Evolutionary conservation across 257 asterid genomes (phyloP), one percentile per base, ranked within the genome.

Genomic region (Leptodermis oblonga): DNA sequence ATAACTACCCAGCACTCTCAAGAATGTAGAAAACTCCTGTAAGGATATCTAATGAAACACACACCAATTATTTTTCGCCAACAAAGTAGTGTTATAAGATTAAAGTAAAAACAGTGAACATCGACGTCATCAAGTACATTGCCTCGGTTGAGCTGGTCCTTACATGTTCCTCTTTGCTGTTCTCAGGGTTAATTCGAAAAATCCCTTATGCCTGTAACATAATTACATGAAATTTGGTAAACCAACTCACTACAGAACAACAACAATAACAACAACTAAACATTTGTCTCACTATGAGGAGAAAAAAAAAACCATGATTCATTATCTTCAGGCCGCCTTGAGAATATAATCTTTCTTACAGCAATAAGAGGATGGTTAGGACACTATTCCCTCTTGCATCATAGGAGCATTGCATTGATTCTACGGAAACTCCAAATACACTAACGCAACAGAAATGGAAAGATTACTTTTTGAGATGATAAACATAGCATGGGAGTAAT

Each of bases 1-100:
- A 80, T 93, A 93, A 79, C 99, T 87, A 65, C 99, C 97, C 63
- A 93, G 89, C 70, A 93, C 99, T 85, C 96, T 82, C 85, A 93
- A 77, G 70, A 88, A 90, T 67, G 96, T 84, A 33, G 96, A 95
- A 64, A 93, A 90, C 77, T 90, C 99, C 99, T 93, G 93, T 76
- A 86, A 64, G 69, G 42, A 28, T 46, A 65, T 22, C 36, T 37
- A n/a, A n/a, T n/a, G n/a, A n/a, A n/a, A n/a, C n/a, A n/a, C n/a
- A n/a, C n/a, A n/a, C n/a, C n/a, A n/a, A n/a, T n/a, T n/a, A n/a
- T n/a, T n/a, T n/a, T n/a, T n/a, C n/a, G n/a, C n/a, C n/a, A n/a
- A n/a, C n/a, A 70, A 68, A n/a, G n/a, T n/a, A n/a, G n/a, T n/a
- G n/a, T n/a, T n/a, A n/a, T n/a, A n/a, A n/a, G n/a, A n/a, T n/a